phyloP scores from a whole-genome alignment of 495 filamentous ascomycete genomes.

The Neurospora sp. region DNA sequence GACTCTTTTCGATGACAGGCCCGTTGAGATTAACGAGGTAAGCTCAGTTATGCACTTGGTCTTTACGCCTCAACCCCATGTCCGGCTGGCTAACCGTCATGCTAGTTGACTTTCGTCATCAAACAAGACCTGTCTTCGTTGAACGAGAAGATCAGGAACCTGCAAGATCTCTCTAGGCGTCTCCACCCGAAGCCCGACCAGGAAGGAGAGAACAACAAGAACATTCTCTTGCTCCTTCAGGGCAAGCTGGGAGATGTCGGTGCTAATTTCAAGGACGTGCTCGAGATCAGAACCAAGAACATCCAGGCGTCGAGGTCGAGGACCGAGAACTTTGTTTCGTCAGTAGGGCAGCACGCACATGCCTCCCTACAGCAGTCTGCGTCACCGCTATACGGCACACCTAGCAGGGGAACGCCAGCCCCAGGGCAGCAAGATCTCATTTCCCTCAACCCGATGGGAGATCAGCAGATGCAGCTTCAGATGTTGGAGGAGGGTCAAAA shows the following conservation, averaged over 20 bases:
- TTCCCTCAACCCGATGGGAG: slow-evolving; percentile 71
- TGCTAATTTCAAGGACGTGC: slow-evolving; percentile 91
- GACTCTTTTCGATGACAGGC: slow-evolving; percentile 92
- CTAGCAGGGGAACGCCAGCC: slow-evolving; percentile 47
- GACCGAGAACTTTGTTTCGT: slow-evolving; percentile 93
- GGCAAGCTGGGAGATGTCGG: slow-evolving; percentile 90
- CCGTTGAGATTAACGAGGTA: slow-evolving; percentile 92
- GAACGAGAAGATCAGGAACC: slow-evolving; percentile 71
- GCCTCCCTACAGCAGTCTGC: slow-evolving; percentile 52
- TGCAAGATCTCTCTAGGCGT: slow-evolving; percentile 56
- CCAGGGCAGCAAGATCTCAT: slow-evolving; percentile 57
- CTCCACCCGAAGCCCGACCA: slow-evolving; percentile 75
- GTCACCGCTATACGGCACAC: slow-evolving; percentile 81
- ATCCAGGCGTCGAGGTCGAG: slow-evolving; percentile 86
- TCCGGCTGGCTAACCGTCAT: slow-evolving; percentile 2
- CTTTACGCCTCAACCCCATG: slow-evolving; percentile 1
- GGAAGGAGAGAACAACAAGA: slow-evolving; percentile 95
- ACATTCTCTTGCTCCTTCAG: slow-evolving; percentile 87
- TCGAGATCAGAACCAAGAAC: slow-evolving; percentile 96
- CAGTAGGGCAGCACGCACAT: slow-evolving; percentile 61
- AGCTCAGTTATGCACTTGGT: slow-evolving; percentile 35
- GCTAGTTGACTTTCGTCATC: slow-evolving; percentile 52
- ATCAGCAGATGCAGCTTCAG: slow-evolving; percentile 79
- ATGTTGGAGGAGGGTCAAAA: slow-evolving; percentile 92
- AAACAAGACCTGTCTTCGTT: slow-evolving; percentile 91